phyloP scores from a whole-genome alignment of 108 stramenopile genomes.

The Pelagomonas calceolata region DNA sequence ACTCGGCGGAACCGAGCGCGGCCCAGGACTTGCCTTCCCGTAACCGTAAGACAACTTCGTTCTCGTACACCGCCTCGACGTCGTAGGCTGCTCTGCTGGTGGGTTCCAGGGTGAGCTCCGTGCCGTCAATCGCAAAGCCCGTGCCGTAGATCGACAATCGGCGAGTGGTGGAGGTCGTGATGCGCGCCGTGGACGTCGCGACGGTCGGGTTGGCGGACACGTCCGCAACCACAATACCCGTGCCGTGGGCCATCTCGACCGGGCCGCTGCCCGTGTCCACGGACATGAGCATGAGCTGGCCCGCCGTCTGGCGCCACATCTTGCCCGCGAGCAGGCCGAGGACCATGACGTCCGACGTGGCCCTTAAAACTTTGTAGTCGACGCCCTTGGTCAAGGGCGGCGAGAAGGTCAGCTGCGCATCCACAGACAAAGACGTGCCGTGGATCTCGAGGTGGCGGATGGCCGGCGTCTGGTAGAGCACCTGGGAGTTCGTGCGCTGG shows the following conservation, averaged over 20 bases:
- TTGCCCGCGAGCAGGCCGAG: background rate
- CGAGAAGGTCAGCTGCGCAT: background rate
- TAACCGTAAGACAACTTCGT: background rate
- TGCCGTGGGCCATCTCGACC: background rate
- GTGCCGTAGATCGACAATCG: background rate
- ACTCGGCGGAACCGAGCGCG: background rate
- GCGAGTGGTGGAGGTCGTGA: background rate
- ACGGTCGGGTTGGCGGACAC: background rate
- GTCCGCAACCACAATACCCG: background rate
- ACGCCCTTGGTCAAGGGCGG: background rate
- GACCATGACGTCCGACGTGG: background rate
- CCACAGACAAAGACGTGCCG: background rate
- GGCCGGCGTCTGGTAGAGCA: background rate
- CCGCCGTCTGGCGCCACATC: background rate
- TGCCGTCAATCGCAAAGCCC: background rate
- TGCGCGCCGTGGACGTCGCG: background rate
- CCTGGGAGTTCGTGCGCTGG: background rate
- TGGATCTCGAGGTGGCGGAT: slow-evolving; percentile 3
- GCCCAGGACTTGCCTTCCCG: background rate
- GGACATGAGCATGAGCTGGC: slow-evolving; percentile 14
- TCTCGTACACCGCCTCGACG: background rate
- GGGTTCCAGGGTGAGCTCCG: background rate
- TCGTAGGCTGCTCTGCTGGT: background rate
- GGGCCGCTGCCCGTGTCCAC: slow-evolving; percentile 14
- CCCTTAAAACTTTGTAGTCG: background rate